phyloP scores from a whole-genome alignment of 106 monocot species.

The Acanthochlamys bracteata region DNA sequence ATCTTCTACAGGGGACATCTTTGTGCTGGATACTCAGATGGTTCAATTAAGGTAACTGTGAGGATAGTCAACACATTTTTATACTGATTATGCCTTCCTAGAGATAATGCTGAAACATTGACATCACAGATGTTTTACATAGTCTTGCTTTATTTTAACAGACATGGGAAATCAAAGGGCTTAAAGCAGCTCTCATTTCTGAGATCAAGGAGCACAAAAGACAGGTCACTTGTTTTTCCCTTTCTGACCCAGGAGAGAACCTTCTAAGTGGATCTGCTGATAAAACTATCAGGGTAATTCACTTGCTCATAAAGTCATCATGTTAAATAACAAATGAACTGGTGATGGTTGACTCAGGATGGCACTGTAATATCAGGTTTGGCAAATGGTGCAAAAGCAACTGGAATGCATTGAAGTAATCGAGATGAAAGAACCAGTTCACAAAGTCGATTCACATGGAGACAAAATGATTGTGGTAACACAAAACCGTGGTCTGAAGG shows the following conservation, averaged over 20 bases:
- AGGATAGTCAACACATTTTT: no score
- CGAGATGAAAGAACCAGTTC: conserved; percentile 68
- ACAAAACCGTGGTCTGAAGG: conserved; percentile 62
- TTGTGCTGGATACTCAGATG: conserved; percentile 69
- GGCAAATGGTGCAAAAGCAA: conserved; percentile 57
- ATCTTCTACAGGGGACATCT: conserved; percentile 82
- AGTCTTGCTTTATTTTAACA: conserved; percentile 24
- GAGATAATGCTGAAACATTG: background rate
- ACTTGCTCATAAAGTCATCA: no score
- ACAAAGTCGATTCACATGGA: conserved; percentile 42
- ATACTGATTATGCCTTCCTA: no score
- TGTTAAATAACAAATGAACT: no score
- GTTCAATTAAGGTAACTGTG: conserved; percentile 71
- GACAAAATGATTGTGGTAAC: conserved; percentile 63
- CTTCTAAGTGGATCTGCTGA: conserved; percentile 89
- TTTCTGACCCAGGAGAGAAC: conserved; percentile 55
- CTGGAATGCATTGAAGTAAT: conserved; percentile 81
- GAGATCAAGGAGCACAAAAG: conserved; percentile 80
- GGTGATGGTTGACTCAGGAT: no score
- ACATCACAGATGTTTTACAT: background rate
- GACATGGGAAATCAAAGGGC: conserved; percentile 88
- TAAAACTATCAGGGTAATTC: conserved; percentile 70
- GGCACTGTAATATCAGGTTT: no score
- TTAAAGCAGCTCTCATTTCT: conserved; percentile 42
- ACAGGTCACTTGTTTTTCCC: conserved; percentile 67